A percentile compares a stretch with the other conserved stretches of the same genome.
Conservation (phyloP, 2,329 filamentous ascomycete genomes). For the Elsinoe ampelina region DNA sequence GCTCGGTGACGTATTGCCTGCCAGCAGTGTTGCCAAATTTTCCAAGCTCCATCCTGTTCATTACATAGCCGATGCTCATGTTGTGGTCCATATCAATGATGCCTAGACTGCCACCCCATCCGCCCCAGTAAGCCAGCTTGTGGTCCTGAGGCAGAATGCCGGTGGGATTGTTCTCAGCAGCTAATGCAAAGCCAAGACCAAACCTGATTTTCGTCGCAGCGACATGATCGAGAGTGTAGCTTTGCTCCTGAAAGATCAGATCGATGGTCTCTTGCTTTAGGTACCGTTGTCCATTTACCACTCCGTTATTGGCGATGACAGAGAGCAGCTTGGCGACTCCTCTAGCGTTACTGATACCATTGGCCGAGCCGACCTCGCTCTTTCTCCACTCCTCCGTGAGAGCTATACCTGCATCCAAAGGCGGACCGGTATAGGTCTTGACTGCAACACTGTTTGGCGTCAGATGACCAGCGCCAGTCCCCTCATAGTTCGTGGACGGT, state of each 20-base stretch:
- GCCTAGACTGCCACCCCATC: background rate
- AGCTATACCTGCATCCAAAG: slow-evolving; percentile 18
- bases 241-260: slow-evolving; percentile 38
- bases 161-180: background rate
- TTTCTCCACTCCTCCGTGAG: slow-evolving; percentile 29
- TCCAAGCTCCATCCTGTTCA: slow-evolving; percentile 1
- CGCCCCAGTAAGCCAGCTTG: background rate
- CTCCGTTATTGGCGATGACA: slow-evolving; percentile 28
- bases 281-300: slow-evolving; percentile 28
- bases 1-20: background rate
- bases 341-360: slow-evolving; percentile 40
- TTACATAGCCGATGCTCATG: background rate
- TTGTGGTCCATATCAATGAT: background rate
- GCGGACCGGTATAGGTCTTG: slow-evolving; percentile 26
- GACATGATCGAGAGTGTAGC: slow-evolving; percentile 34
- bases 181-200: slow-evolving; percentile 32
- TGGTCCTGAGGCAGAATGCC: background rate
- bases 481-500: slow-evolving; percentile 14
- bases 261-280: slow-evolving; percentile 36
- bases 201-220: slow-evolving; percentile 29
- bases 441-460: slow-evolving; percentile 22
- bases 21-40: background rate
- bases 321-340: slow-evolving; percentile 36
- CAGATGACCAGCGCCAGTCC: slow-evolving; percentile 13
- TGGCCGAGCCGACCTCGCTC: slow-evolving; percentile 35